Base-by-base conservation (phyloP, 1,139 yeast genomes). In the Petasospora fabianii region DNA sequence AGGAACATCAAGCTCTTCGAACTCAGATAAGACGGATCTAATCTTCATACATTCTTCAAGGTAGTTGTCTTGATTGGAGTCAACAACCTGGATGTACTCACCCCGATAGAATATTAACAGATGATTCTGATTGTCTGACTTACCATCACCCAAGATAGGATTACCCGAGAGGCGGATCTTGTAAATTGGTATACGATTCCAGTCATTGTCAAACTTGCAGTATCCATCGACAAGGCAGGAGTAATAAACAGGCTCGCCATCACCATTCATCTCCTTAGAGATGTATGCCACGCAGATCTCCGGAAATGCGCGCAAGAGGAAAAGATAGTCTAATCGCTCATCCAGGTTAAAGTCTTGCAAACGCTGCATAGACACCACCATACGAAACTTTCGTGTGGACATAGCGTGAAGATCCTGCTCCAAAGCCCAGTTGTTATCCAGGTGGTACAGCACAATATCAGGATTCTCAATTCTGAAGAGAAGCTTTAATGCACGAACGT, bases 141-240 rank as follows among this genome's bases (percentile, higher is more conserved):
- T 80, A 65, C 87, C 87, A 60, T 80, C 86, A 63, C 87, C 87
- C 59, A 80, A 69, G 54, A 80, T 80, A 60, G 87, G 87, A 60
- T 80, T 79, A 60, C 87, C 87, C 40, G 86, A 79, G 50, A 80
- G 71, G 61, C 74, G 81, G 47, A 80, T 74, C 69, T 81, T 75
- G 55, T 78, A 80, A 57, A 77, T 66, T 6, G 78, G 80, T 19
- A 56, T 55, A 21, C 77, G 63, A 12, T 65, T 53, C 1, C 79
- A 77, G 47, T 54, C 50, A 10, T 60, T 65, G 35, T 68, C 68
- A 18, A 60, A 54, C 24, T 58, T 63, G 37, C 73, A 66, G 15
- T 62, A 63, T 0, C 77, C 75, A 56, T 82, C 85, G 27, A 84
- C 68, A 42, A 84, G 59, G 27, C 81, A 74, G 0, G 95, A 81